A percentile compares a stretch with the other conserved stretches of the same genome.
These are phyloP conservation scores for Mycena galopus DNA, from an alignment of 768 basidiomycete species.

Conservation along the genomic window DNA sequence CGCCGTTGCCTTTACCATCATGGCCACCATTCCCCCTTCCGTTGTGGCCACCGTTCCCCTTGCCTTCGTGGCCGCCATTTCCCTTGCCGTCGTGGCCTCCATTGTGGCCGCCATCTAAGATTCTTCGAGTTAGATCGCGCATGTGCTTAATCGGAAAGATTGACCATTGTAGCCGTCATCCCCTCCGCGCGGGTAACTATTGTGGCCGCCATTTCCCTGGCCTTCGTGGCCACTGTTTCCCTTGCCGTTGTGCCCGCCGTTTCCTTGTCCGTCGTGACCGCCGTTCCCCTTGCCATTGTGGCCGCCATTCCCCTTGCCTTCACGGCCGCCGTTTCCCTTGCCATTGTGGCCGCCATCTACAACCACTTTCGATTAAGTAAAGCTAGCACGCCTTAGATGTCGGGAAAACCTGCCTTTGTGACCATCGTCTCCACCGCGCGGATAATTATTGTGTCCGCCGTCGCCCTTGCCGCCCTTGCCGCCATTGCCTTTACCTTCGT, in stretches of 20 bases:
- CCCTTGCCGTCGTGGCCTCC: background rate
- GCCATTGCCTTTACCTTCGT: too few relatives aligned
- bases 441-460: background rate
- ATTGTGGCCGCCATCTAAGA: background rate
- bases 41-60: background rate
- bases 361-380: too few relatives aligned
- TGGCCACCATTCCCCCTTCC: too few relatives aligned
- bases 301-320: background rate
- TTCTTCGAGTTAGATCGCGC: too few relatives aligned
- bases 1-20: background rate
- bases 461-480: background rate
- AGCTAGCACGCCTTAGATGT: background rate
- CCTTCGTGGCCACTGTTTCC: too few relatives aligned
- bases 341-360: background rate
- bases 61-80: background rate
- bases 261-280: background rate
- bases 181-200: too few relatives aligned
- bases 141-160: too few relatives aligned
- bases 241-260: background rate
- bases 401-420: background rate
- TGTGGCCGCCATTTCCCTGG: too few relatives aligned
- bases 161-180: background rate
- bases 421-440: too few relatives aligned
- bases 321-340: too few relatives aligned
- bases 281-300: background rate